Conservation (phyloP, 73 alveolate genomes). For the Paramecium tetraurelia region DNA sequence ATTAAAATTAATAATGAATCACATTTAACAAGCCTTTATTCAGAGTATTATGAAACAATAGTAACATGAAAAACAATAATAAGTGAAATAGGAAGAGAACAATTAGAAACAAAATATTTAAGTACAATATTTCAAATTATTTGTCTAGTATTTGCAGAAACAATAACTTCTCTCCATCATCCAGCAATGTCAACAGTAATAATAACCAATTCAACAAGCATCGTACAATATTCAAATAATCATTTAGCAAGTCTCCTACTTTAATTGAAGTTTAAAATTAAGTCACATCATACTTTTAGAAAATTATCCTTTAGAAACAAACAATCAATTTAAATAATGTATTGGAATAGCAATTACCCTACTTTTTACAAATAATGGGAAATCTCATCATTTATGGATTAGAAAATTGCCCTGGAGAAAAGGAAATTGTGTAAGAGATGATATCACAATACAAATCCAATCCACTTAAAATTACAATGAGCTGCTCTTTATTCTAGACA, state of each 20-base stretch:
- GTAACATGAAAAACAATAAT: background rate
- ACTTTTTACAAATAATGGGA: background rate
- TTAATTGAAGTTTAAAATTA: constrained; percentile 10
- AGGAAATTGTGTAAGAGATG: background rate
- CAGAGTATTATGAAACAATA: background rate
- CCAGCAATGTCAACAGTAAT: background rate
- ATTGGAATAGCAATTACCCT: constrained; percentile 19
- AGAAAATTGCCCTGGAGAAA: background rate
- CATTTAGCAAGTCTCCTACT: background rate
- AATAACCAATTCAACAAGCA: background rate
- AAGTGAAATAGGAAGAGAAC: constrained; percentile 26
- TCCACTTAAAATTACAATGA: constrained; percentile 29
- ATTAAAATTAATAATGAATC: constrained; percentile 34
- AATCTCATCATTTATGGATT: constrained; percentile 23
- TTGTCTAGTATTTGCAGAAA: constrained; percentile 23
- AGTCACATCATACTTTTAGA: constrained; percentile 29
- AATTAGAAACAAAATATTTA: background rate
- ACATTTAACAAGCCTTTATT: background rate
- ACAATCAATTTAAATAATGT: background rate
- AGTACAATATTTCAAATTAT: background rate
- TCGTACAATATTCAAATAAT: background rate
- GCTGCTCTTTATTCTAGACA: constrained; percentile 32
- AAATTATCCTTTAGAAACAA: background rate
- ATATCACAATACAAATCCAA: background rate
- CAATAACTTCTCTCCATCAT: background rate